Percentiles rank a stretch among this genome's conserved stretches.
phyloP scores from a whole-genome alignment of 192 early-diverging fungal genomes.

The Powellomyces hirtus region DNA sequence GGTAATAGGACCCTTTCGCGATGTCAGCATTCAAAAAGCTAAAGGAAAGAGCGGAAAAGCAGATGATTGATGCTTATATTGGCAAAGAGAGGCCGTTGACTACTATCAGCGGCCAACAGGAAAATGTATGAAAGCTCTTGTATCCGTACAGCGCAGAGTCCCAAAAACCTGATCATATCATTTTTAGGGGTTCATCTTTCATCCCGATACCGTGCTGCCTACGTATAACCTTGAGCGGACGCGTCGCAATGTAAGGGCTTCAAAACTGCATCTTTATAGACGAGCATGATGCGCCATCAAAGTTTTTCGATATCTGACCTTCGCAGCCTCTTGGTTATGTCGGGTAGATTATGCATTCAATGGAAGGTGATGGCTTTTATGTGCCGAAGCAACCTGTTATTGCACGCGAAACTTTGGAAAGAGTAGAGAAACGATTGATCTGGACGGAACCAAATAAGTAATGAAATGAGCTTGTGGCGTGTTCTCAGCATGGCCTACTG shows the following conservation, averaged over 20 bases:
- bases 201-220: background rate
- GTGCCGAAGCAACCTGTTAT: background rate
- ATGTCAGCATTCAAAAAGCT: constrained; percentile 11
- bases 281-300: no score
- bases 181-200: no score
- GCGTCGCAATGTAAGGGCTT: background rate
- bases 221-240: background rate
- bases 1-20: background rate
- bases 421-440: constrained; percentile 4
- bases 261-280: no score
- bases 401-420: background rate
- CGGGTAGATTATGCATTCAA: background rate
- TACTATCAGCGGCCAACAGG: background rate
- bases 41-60: constrained; percentile 1
- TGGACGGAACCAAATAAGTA: constrained; percentile 5
- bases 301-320: background rate
- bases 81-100: background rate
- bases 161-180: no score
- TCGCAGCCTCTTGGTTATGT: background rate
- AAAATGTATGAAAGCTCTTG: no score
- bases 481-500: no score
- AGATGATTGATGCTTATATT: constrained; percentile 8
- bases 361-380: background rate
- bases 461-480: no score
- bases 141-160: no score